A percentile compares a stretch with the other conserved stretches of the same genome.
Evolutionary conservation across 306 rosid genomes (phyloP).

Genomic region (Hylodesmum podocarpum): DNA sequence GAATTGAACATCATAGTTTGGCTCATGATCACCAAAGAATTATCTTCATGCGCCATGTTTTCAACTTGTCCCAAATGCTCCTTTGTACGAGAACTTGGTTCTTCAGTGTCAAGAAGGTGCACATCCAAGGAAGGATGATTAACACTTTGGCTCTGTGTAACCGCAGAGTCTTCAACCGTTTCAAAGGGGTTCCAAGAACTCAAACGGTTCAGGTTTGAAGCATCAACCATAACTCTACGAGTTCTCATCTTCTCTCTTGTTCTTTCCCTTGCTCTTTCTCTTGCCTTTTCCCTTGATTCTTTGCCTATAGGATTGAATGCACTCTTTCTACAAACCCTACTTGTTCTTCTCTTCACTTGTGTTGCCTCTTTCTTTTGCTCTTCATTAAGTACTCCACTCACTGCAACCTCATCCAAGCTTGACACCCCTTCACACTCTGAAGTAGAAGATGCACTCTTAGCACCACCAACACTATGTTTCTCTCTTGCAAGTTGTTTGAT

Average conservation of each 20-base stretch:
- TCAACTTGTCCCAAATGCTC: slow-evolving; percentile 32
- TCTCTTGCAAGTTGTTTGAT: slow-evolving; percentile 59
- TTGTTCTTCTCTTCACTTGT: background rate
- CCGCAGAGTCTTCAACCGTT: slow-evolving; percentile 53
- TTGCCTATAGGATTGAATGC: slow-evolving; percentile 44
- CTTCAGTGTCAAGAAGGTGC: slow-evolving; percentile 32
- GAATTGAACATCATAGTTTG: slow-evolving; percentile 50
- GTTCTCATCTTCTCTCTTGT: slow-evolving; percentile 46
- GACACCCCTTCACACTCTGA: slow-evolving; percentile 80
- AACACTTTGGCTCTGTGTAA: slow-evolving; percentile 41
- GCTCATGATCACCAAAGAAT: slow-evolving; percentile 44
- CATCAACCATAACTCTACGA: background rate
- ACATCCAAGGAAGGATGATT: slow-evolving; percentile 36
- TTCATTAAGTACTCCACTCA: slow-evolving; percentile 13
- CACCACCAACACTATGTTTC: background rate
- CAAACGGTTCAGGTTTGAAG: slow-evolving; percentile 27
- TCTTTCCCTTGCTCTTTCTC: slow-evolving; percentile 74
- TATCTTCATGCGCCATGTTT: slow-evolving; percentile 32
- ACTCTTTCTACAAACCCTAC: slow-evolving; percentile 38
- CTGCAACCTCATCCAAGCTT: slow-evolving; percentile 52
- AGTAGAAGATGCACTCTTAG: slow-evolving; percentile 47
- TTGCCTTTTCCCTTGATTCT: slow-evolving; percentile 71
- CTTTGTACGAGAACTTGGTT: slow-evolving; percentile 38
- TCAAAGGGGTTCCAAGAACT: slow-evolving; percentile 66
- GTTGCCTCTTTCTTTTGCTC: slow-evolving; percentile 19